Evolutionary conservation across 73 alveolate species (phyloP).

Genomic region (Paramecium tetraurelia): DNA sequence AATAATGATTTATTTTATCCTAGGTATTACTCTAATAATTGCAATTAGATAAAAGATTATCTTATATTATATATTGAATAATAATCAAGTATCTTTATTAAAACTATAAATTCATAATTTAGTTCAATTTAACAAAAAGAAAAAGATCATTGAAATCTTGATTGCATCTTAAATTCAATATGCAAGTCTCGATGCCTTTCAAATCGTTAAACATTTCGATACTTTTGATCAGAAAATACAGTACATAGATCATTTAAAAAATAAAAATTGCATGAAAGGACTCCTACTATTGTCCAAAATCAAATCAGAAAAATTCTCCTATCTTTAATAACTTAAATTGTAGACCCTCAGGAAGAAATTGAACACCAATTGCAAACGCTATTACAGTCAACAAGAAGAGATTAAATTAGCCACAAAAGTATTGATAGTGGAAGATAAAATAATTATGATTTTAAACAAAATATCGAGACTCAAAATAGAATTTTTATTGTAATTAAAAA

Average conservation of each 20-base stretch:
- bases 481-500: background rate
- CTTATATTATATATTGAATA: background rate
- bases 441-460: background rate
- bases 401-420: background rate
- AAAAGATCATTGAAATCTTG: background rate
- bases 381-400: background rate
- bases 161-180: background rate
- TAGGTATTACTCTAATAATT: background rate
- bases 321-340: background rate
- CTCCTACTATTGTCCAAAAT: background rate
- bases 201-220: background rate
- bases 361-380: background rate
- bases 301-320: background rate
- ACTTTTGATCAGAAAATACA: background rate
- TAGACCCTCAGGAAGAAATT: background rate
- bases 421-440: background rate
- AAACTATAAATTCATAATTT: background rate
- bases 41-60: background rate
- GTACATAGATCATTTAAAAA: background rate
- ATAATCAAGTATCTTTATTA: background rate
- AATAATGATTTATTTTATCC: background rate
- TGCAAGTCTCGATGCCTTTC: background rate
- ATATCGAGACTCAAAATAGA: background rate
- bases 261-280: background rate
- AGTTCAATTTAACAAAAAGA: background rate